Percentiles rank a stretch among this genome's conserved stretches.
phyloP scores from a whole-genome alignment of 768 basidiomycete genomes.

The Rhizopogon salebrosus region DNA sequence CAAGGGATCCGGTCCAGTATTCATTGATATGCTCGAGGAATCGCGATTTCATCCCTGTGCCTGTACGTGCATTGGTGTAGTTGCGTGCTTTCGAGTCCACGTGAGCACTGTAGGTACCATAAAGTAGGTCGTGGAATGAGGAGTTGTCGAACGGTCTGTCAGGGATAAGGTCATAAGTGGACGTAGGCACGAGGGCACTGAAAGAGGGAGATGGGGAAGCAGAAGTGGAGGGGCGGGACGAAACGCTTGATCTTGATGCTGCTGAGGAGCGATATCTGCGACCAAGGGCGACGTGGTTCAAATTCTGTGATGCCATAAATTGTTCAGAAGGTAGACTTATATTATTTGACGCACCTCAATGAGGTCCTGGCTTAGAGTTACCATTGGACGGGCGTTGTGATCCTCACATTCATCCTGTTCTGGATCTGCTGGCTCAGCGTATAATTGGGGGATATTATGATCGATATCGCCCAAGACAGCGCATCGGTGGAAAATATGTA shows the following conservation, averaged over 20 bases:
- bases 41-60: constrained; percentile 5
- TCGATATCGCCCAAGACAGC: constrained; percentile 22
- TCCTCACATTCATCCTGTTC: constrained; percentile 3
- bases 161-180: constrained; percentile 1
- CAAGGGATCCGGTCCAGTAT: constrained; percentile 9
- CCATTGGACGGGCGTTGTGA: constrained; percentile 3
- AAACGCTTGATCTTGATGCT: constrained; percentile 13
- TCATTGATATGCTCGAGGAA: constrained; percentile 21
- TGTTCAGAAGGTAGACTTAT: neutral
- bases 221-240: constrained; percentile 19
- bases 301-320: constrained; percentile 14
- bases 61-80: constrained; percentile 1
- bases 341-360: constrained; percentile 18
- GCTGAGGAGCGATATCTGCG: constrained; percentile 15
- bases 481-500: constrained; percentile 16
- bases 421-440: constrained; percentile 10
- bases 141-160: constrained; percentile 19
- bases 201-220: constrained; percentile 9
- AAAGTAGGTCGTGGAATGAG: constrained; percentile 6
- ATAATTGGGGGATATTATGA: constrained; percentile 16
- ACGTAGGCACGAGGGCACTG: neutral
- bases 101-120: neutral
- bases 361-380: constrained; percentile 25
- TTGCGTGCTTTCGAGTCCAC: constrained; percentile 5
- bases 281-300: constrained; percentile 12